Evolutionary conservation across 768 basidiomycete genomes (phyloP).

Genomic region (Piloderma croceum): DNA sequence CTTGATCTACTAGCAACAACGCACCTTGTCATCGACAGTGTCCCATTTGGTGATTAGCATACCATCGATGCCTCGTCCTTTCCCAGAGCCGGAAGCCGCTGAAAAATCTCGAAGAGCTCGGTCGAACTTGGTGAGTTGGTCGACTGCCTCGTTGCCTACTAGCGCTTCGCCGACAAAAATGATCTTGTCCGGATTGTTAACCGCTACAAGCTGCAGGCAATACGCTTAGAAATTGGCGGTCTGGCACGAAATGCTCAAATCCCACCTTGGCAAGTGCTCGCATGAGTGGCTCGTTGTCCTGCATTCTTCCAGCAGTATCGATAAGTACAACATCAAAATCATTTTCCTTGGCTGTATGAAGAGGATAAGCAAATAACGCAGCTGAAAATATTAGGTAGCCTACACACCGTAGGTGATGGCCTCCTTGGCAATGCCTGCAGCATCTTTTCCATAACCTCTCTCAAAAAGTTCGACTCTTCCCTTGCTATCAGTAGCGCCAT

Average conservation of each 20-base stretch:
- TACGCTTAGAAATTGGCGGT: too few species aligned
- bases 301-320: conserved; percentile 98
- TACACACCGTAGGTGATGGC: conserved; percentile 81
- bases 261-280: conserved; percentile 90
- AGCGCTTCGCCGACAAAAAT: conserved; percentile 97
- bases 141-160: conserved; percentile 98
- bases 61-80: conserved; percentile 91
- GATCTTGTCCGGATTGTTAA: conserved; percentile 95
- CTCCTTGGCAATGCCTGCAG: conserved; percentile 96
- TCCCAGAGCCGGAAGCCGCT: conserved; percentile 46
- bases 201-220: conserved; percentile 66
- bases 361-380: conserved; percentile 6
- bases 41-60: conserved; percentile 99
- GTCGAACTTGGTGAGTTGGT: conserved; percentile 96
- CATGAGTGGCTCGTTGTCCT: conserved; percentile 99
- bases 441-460: conserved; percentile 96
- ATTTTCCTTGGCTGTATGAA: conserved; percentile 66
- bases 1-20: conserved; percentile 13
- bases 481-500: conserved; percentile 63
- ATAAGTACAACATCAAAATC: conserved; percentile 96
- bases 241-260: conserved; percentile 3
- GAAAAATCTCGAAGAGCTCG: conserved; percentile 91
- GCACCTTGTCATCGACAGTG: conserved; percentile 93
- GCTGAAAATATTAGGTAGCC: not conserved
- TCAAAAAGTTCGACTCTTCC: conserved; percentile 90